Conservation (phyloP, 1,139 yeast genomes). For the Nakaseomyces uthaithaninus region DNA sequence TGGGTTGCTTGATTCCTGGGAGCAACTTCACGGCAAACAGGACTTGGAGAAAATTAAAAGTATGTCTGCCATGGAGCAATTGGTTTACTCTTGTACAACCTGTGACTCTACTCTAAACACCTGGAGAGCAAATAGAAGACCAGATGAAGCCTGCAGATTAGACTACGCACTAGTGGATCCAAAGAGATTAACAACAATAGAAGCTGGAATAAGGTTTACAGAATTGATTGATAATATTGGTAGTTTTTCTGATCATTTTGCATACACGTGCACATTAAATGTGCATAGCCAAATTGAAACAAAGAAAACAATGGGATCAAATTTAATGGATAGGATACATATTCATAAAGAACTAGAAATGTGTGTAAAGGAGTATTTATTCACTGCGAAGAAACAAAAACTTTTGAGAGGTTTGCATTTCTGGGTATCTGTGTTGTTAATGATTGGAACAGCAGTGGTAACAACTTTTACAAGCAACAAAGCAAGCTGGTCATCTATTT, state of each 20-base stretch:
- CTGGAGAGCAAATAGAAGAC: slow-evolving; percentile 60
- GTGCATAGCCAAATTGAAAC: slow-evolving; percentile 8
- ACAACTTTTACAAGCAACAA: slow-evolving; percentile 52
- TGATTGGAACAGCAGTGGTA: slow-evolving; percentile 47
- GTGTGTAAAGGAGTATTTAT: slow-evolving; percentile 49
- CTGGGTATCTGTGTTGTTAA: slow-evolving; percentile 42
- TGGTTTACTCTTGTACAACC: slow-evolving; percentile 69
- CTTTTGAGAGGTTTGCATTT: slow-evolving; percentile 62
- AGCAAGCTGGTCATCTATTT: slow-evolving; percentile 52
- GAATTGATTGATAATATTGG: slow-evolving; percentile 56
- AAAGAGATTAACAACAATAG: slow-evolving; percentile 41
- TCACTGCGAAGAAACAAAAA: slow-evolving; percentile 52
- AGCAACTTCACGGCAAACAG: slow-evolving; percentile 45
- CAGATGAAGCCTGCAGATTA: slow-evolving; percentile 75
- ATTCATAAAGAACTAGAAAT: slow-evolving; percentile 50
- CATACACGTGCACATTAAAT: slow-evolving; percentile 52
- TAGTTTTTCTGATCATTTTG: slow-evolving; percentile 91
- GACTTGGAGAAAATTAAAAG: slow-evolving; percentile 39
- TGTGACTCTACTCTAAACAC: slow-evolving; percentile 84
- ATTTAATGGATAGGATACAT: slow-evolving; percentile 24
- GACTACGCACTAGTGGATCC: slow-evolving; percentile 82
- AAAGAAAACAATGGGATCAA: slow-evolving; percentile 6
- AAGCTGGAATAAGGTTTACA: slow-evolving; percentile 64
- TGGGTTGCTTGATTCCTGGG: slow-evolving; percentile 78
- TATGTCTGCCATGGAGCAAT: slow-evolving; percentile 60